Base-by-base conservation (phyloP, 306 rosid genomes). In the Erythrophleum fordii region DNA sequence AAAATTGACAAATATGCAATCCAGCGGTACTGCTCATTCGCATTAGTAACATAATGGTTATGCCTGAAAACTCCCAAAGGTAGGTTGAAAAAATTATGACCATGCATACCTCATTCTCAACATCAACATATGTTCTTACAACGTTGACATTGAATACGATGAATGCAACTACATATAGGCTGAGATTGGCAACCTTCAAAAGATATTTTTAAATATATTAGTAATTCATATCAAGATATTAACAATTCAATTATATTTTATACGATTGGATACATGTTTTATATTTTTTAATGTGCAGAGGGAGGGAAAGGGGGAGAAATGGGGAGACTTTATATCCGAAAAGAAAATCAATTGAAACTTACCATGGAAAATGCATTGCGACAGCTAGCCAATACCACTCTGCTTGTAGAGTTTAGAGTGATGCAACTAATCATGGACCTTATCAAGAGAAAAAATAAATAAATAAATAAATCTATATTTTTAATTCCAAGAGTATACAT, bases 391-490 rank as follows among this genome's bases (percentile, higher is more conserved):
- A 95, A 87, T 55, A 88, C 96, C 78, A 93, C 97, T 88, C 99
- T 89, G 90, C 97, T 93, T 39, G 97, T 81, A 37, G 97, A 86
- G 86, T 91, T 93, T 81, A 93, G 84, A 1, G 99, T 95, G 67
- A 93, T 91, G 86, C 99, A 95, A 86, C 86, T 95, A 80, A 93
- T 85, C 99, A 95, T 93, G 76, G 99, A 91, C 99, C 99, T 94
- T 86, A 26, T 26, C 66, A 59, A 77, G 75, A 75, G 46, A 72
- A 29, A 77, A 42, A 25, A 61, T 52, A n/a, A n/a, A n/a, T n/a
- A n/a, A n/a, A 75, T 12, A 20, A 46, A 72, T 70, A 53, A 69
- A 35, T 29, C 61, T 58, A 55, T 72, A 52, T 28, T 35, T 72
- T 55, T 25, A 82, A 82, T 52, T 58, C 13, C 66, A 70, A 74